Percentiles rank a stretch among this genome's conserved stretches.
phyloP scores from a whole-genome alignment of 2,329 filamentous ascomycete species.

The Arthrobotrys entomopaga region DNA sequence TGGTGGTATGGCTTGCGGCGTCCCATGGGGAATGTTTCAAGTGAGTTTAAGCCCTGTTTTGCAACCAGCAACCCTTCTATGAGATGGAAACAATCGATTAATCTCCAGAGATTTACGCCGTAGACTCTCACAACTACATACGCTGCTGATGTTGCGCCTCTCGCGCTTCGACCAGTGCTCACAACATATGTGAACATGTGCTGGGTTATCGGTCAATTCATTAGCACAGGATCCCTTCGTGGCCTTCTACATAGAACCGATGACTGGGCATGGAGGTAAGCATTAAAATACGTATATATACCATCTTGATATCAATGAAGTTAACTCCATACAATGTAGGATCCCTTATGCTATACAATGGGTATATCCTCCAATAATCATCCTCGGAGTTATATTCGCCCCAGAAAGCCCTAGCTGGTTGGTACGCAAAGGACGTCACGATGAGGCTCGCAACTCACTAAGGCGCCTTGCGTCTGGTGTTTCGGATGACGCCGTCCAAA shows the following conservation, averaged over 20 bases:
- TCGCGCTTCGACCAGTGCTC: constrained; percentile 68
- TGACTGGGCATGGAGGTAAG: constrained; percentile 71
- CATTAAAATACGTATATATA: neutral
- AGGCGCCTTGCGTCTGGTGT: constrained; percentile 71
- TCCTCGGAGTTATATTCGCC: constrained; percentile 73
- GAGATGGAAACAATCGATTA: neutral
- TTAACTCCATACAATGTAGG: constrained; percentile 65
- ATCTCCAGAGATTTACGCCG: constrained; percentile 5
- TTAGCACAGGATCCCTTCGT: constrained; percentile 78
- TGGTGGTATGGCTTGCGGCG: constrained; percentile 58
- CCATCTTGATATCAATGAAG: neutral
- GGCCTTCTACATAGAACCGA: constrained; percentile 73
- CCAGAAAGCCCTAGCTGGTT: constrained; percentile 80
- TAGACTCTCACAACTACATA: constrained; percentile 66
- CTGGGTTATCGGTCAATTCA: constrained; percentile 73
- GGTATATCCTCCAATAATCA: constrained; percentile 77
- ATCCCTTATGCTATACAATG: constrained; percentile 79
- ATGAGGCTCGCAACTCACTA: constrained; percentile 74
- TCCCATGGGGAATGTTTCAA: constrained; percentile 62
- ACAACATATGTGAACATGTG: constrained; percentile 72
- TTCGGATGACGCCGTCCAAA: constrained; percentile 80
- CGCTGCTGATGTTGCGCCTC: constrained; percentile 73
- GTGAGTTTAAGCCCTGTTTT: constrained; percentile 11
- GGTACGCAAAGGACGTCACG: constrained; percentile 72
- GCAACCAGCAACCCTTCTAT: too few relatives aligned